These are phyloP conservation scores for Spizellomyces sp. DNA, from an alignment of 192 early-diverging fungal genomes.

Conservation along the genomic window DNA sequence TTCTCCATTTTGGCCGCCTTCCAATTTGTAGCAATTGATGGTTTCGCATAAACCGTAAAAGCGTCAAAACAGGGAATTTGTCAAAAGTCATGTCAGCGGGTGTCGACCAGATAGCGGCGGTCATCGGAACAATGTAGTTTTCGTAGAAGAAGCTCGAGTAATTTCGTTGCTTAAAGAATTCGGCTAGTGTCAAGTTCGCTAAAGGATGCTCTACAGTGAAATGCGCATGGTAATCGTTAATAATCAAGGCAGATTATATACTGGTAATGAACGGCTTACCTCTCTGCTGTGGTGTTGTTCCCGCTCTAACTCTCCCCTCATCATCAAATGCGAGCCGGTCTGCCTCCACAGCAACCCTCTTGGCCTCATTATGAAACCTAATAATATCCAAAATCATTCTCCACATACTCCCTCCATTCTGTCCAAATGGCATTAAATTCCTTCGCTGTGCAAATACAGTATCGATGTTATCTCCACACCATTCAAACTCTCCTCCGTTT, in stretches of 20 bases:
- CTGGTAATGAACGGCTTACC: background rate
- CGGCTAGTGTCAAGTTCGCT: slow-evolving; percentile 50
- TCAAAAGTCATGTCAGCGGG: slow-evolving; percentile 58
- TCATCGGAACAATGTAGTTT: slow-evolving; percentile 71
- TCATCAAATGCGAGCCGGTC: slow-evolving; percentile 49
- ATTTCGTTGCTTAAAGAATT: slow-evolving; percentile 50
- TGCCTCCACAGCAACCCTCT: slow-evolving; percentile 46
- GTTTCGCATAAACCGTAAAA: slow-evolving; percentile 67
- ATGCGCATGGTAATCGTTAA: background rate
- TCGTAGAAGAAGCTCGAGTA: slow-evolving; percentile 63
- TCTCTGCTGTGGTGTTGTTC: slow-evolving; percentile 1
- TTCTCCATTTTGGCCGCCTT: slow-evolving; percentile 59
- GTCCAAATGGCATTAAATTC: slow-evolving; percentile 46
- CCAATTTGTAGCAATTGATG: slow-evolving; percentile 58
- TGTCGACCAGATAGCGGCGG: slow-evolving; percentile 67
- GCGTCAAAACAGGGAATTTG: slow-evolving; percentile 61
- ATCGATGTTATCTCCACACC: slow-evolving; percentile 58
- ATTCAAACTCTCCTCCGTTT: slow-evolving; percentile 63
- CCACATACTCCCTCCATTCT: slow-evolving; percentile 44
- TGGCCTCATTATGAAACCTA: slow-evolving; percentile 58
- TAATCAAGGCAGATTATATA: background rate
- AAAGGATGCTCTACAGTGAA: slow-evolving; percentile 30
- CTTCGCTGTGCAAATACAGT: slow-evolving; percentile 57
- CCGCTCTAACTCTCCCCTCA: slow-evolving; percentile 31
- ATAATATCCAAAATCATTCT: slow-evolving; percentile 57